Conservation (phyloP, 306 rosid species). For the Myrica gale region DNA sequence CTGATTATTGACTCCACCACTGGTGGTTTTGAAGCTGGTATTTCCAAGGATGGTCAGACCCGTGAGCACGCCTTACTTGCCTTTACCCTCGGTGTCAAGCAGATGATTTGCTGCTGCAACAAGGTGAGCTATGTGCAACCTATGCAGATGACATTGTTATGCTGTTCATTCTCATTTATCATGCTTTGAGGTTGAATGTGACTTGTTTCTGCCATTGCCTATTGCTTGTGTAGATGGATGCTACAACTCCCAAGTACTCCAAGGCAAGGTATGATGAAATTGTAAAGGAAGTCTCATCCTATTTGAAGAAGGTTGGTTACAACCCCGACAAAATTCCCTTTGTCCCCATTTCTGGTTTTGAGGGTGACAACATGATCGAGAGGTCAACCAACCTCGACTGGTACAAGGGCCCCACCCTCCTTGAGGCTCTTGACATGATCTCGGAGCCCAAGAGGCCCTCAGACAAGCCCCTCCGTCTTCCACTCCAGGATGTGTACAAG, state of each 20-base stretch:
- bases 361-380: constrained; percentile 22
- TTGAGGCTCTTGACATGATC: constrained; percentile 32
- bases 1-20: constrained; percentile 35
- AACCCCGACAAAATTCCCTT: too few species aligned
- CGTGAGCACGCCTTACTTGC: too few species aligned
- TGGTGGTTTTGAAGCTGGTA: too few species aligned
- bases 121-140: constrained; percentile 11
- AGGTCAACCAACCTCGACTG: constrained; percentile 34
- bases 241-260: constrained; percentile 35
- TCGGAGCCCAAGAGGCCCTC: constrained; percentile 23
- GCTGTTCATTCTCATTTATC: constrained; percentile 39
- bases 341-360: constrained; percentile 30
- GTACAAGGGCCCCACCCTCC: constrained; percentile 36
- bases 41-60: too few species aligned
- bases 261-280: constrained; percentile 41
- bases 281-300: constrained; percentile 22
- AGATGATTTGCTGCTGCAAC: too few species aligned
- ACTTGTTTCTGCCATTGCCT: constrained; percentile 38
- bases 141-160: constrained; percentile 42
- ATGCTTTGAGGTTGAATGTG: not conserved
- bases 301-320: too few species aligned
- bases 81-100: too few species aligned
- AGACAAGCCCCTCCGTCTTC: too few species aligned
- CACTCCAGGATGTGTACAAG: too few species aligned
- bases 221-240: constrained; percentile 40